A percentile compares a stretch with the other conserved stretches of the same genome.
Conservation (phyloP, 176 grass and related monocot genomes). For the Oryza glumipatula region DNA sequence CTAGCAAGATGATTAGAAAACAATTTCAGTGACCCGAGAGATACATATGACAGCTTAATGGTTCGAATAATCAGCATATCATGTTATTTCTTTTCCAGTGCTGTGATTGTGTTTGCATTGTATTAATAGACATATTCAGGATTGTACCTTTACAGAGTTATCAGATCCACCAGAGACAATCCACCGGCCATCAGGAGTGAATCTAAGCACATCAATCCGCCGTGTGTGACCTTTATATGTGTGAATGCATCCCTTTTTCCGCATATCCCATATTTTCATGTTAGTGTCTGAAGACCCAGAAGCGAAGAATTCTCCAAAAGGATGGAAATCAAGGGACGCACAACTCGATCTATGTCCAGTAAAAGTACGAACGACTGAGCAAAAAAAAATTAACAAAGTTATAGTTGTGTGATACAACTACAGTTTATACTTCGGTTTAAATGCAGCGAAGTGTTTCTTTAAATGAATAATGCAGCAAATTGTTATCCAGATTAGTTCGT, state of each 20-base stretch:
- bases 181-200: conserved; percentile 93
- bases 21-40: conserved; percentile 26
- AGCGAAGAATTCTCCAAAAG: conserved; percentile 92
- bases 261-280: conserved; percentile 93
- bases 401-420: conserved; percentile 4
- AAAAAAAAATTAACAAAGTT: conserved; percentile 22
- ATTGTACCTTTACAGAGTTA: conserved; percentile 73
- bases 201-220: conserved; percentile 76
- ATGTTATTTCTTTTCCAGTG: background rate
- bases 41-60: conserved; percentile 10
- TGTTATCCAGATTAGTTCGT: conserved; percentile 5
- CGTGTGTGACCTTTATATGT: conserved; percentile 94
- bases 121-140: conserved; percentile 24
- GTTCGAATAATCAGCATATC: background rate
- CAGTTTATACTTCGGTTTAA: conserved; percentile 18
- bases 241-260: conserved; percentile 90
- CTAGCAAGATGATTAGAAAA: conserved; percentile 48
- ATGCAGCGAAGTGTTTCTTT: background rate
- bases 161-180: conserved; percentile 88
- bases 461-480: background rate
- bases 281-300: conserved; percentile 95
- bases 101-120: background rate
- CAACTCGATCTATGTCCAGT: conserved; percentile 95
- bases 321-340: conserved; percentile 85
- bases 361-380: conserved; percentile 75